These are phyloP conservation scores for Cladophialophora carrionii DNA, from an alignment of 2,329 filamentous ascomycete species.

Conservation along the genomic window DNA sequence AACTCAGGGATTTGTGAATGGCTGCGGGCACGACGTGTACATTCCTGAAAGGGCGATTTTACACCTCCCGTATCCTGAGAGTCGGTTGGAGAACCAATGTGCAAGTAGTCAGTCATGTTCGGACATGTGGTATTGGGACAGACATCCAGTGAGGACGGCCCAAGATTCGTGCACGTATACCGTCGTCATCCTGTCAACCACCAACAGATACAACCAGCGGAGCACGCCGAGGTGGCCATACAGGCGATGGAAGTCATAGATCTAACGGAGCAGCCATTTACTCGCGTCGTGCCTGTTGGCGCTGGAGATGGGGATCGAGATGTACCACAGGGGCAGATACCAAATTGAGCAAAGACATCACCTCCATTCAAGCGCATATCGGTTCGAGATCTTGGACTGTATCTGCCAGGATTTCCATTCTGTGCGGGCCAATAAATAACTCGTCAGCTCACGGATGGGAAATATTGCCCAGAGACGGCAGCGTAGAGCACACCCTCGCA, in stretches of 20 bases:
- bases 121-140: not conserved
- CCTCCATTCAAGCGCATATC: not conserved
- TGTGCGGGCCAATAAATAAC: not conserved
- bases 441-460: slow-evolving; percentile 7
- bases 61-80: not conserved
- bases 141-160: not conserved
- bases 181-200: not conserved
- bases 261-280: not conserved
- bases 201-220: not conserved
- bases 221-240: not conserved
- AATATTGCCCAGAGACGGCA: slow-evolving; percentile 8
- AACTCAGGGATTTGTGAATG: not conserved
- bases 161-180: not conserved
- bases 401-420: not conserved
- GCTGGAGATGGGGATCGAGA: not conserved
- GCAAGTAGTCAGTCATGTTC: not conserved
- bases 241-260: not conserved
- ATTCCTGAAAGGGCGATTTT: not conserved
- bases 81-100: not conserved
- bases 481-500: not conserved
- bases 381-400: not conserved
- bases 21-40: not conserved
- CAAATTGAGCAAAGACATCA: not conserved
- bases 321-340: not conserved
- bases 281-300: not conserved